Percentiles rank a stretch among this genome's conserved stretches.
Evolutionary conservation across 371 early-diverging fungal species (phyloP).

Genomic region (Fennellomyces sp.): DNA sequence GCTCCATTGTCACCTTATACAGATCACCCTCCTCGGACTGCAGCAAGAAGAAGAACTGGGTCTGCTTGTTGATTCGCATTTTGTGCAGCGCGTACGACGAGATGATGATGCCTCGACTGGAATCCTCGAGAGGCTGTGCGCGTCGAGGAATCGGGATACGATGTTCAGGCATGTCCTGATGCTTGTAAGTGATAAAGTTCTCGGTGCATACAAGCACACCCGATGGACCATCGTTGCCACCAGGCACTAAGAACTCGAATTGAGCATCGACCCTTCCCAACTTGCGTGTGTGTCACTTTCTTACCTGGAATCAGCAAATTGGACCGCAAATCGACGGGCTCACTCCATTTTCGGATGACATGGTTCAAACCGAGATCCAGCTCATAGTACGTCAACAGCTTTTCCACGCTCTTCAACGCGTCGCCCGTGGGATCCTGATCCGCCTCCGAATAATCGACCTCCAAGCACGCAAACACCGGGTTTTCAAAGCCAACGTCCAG

Average conservation of each 20-base stretch:
- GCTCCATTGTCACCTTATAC: slow-evolving; percentile 92
- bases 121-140: slow-evolving; percentile 69
- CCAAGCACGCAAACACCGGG: slow-evolving; percentile 95
- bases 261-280: too few species aligned
- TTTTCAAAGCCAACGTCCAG: slow-evolving; percentile 98
- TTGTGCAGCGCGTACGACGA: slow-evolving; percentile 86
- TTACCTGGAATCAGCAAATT: slow-evolving; percentile 84
- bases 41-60: slow-evolving; percentile 86
- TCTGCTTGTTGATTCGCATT: slow-evolving; percentile 83
- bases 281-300: not conserved
- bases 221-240: slow-evolving; percentile 94
- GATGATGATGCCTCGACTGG: slow-evolving; percentile 74
- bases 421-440: slow-evolving; percentile 83
- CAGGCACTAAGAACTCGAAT: slow-evolving; percentile 77
- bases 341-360: slow-evolving; percentile 94
- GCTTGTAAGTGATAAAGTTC: slow-evolving; percentile 85
- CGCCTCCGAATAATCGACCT: slow-evolving; percentile 85
- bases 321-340: slow-evolving; percentile 75
- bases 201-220: slow-evolving; percentile 96
- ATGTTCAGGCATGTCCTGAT: slow-evolving; percentile 70
- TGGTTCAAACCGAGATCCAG: slow-evolving; percentile 98
- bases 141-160: slow-evolving; percentile 89
- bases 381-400: slow-evolving; percentile 93
- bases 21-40: slow-evolving; percentile 96
- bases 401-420: slow-evolving; percentile 76